Evolutionary conservation across 495 filamentous ascomycete species (phyloP), one percentile per base, ranked within the genome.

Genomic region (Penicillium salamii): DNA sequence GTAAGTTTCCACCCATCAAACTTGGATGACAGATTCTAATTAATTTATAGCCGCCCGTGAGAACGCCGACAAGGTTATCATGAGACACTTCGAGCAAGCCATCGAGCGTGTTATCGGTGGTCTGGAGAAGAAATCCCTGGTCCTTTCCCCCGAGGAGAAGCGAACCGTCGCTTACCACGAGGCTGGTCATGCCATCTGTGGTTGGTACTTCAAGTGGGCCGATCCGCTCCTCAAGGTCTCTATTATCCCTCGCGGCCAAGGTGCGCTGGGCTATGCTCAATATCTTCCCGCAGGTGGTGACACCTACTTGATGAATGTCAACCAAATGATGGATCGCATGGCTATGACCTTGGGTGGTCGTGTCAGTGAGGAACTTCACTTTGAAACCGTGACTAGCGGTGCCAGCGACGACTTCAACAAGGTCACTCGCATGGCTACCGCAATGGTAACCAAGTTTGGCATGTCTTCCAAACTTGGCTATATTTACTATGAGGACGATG

Each of bases 311-410:
- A 88, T 98, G 90, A 96, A 83, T 54, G 84, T 89, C 54, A 86
- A 91, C 67, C 93, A 98, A 73, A 75, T 98, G 20, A 97, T 97
- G 91, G 93, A 98, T 69, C 90, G 95, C 50, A 98, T 98, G 95
- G 93, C 95, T 52, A 98, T 98, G 93, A 96, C 93, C 14, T 82
- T 98, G 32, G 93, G 88, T 57, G 93, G 93, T 3, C 86, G 93
- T 53, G 88, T 98, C 33, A 91, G 86, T 31, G 93, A 98, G 69
- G 93, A 98, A 69, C 64, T 98, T 3, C 90, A 97, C 69, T 98
- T 97, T 68, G 86, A 91, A 19, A 96, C 89, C 8, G 92, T 98
- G 18, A 98, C 95, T 5, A 89, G 85, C 50, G 93, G 93, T 37
- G 93, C 93, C 15, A 88, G 82, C 32, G 93, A 98, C 66, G 93